These are phyloP conservation scores for Bothriochloa decipiens DNA, from an alignment of 176 grass and related monocot genomes.

Conservation along the genomic window DNA sequence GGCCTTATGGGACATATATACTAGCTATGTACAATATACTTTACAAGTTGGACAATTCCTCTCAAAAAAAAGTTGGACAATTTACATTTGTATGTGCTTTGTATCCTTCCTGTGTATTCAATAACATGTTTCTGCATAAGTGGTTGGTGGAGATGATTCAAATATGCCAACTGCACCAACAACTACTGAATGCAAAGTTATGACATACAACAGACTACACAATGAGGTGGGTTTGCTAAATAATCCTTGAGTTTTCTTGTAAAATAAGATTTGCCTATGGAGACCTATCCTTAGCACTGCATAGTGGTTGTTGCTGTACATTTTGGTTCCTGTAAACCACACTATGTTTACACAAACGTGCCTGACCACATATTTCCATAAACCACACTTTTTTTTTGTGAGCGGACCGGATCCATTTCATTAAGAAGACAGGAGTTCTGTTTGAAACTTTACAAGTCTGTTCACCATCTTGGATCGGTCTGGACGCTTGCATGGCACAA, in stretches of 20 bases:
- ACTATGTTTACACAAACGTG: not conserved
- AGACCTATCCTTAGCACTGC: not conserved
- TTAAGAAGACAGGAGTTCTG: no score
- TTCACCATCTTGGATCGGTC: no score
- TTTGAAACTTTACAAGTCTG: no score
- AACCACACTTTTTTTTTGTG: not conserved
- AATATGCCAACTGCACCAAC: constrained; percentile 58
- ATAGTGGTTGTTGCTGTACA: no score
- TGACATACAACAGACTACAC: constrained; percentile 65
- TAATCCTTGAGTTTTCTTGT: not conserved
- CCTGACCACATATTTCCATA: not conserved
- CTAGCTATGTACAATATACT: no score
- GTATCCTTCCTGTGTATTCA: not conserved
- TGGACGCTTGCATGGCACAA: no score
- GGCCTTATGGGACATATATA: no score
- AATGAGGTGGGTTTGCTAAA: constrained; percentile 51
- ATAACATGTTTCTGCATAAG: constrained; percentile 56
- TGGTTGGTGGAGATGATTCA: constrained; percentile 68
- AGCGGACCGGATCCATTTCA: no score
- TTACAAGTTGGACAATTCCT: no score
- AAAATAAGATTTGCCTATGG: not conserved
- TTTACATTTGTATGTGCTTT: not conserved
- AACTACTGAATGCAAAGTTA: constrained; percentile 61
- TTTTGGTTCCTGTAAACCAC: not conserved
- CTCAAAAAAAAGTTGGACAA: no score